Percentiles rank a stretch among this genome's conserved stretches.
Evolutionary conservation across 139 green algal species (phyloP).

Genomic region (Zygnema cylindricum): DNA sequence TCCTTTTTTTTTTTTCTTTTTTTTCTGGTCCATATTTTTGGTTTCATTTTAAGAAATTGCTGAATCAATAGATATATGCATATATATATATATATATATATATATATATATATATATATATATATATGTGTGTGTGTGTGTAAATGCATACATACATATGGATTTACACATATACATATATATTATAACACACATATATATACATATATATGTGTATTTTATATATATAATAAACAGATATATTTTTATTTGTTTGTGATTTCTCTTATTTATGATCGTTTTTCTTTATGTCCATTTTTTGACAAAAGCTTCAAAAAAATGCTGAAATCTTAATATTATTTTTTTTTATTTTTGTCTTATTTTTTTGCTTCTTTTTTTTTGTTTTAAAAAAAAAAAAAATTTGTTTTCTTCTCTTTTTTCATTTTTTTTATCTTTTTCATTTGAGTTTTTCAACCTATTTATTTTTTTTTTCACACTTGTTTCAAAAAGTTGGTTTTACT

Average conservation of each 20-base stretch:
- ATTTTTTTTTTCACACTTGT: neutral
- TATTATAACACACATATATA: neutral
- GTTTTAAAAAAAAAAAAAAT: neutral
- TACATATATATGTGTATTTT: no score
- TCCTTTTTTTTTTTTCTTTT: neutral
- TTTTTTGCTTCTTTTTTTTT: neutral
- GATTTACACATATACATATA: neutral
- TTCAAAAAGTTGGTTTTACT: neutral
- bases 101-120: no score
- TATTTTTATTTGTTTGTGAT: neutral
- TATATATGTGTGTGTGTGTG: no score
- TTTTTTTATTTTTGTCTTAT: neutral
- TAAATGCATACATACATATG: no score
- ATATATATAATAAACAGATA: neutral
- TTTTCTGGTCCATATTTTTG: no score
- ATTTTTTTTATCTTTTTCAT: neutral
- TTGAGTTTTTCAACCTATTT: neutral
- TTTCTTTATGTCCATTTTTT: neutral
- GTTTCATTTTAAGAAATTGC: no score
- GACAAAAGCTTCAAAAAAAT: no score
- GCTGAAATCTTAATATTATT: no score
- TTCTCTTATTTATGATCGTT: neutral
- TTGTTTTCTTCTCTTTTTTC: neutral
- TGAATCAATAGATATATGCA: no score
- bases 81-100: no score